Percentiles rank a stretch among this genome's conserved stretches.
Conservation (phyloP, 495 filamentous ascomycete genomes). For the Penicillium riverlandense region DNA sequence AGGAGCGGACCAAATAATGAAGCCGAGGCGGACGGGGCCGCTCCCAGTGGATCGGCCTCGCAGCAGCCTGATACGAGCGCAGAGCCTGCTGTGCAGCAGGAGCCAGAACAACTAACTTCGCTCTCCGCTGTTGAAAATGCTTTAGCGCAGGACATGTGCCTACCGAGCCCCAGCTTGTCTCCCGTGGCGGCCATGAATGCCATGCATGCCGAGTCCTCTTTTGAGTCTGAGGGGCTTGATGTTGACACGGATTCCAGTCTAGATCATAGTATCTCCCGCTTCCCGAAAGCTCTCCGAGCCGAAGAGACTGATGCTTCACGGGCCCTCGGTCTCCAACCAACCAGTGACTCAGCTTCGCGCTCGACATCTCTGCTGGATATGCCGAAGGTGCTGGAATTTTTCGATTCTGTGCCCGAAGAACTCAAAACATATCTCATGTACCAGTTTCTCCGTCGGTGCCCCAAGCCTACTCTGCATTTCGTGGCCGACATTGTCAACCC, state of each 20-base stretch:
- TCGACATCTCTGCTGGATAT: constrained; percentile 61
- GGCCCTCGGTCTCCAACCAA: background rate
- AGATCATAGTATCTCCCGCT: constrained; percentile 26
- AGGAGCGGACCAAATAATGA: constrained; percentile 5
- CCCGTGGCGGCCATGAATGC: constrained; percentile 78
- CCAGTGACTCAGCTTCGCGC: no score
- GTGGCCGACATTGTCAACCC: constrained; percentile 92
- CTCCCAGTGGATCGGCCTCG: constrained; percentile 8
- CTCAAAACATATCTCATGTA: constrained; percentile 95
- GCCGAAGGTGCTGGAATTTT: constrained; percentile 76
- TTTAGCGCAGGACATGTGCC: constrained; percentile 74
- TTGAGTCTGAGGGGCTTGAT: constrained; percentile 39
- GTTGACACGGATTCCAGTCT: constrained; percentile 40
- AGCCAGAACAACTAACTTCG: constrained; percentile 16
- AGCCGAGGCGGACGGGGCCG: constrained; percentile 1
- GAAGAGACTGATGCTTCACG: constrained; percentile 8
- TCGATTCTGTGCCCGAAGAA: constrained; percentile 81
- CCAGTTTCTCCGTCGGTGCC: constrained; percentile 81
- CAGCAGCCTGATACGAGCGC: constrained; percentile 13
- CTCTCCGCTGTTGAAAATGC: constrained; percentile 46
- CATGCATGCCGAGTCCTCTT: constrained; percentile 37
- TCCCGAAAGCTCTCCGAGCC: constrained; percentile 14
- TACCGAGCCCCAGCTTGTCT: constrained; percentile 91
- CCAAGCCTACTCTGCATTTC: constrained; percentile 83
- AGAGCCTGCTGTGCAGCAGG: constrained; percentile 15